Evolutionary conservation across 2,329 filamentous ascomycete genomes (phyloP), one percentile per base, ranked within the genome.

Genomic region (Calonectria hawksworthii): DNA sequence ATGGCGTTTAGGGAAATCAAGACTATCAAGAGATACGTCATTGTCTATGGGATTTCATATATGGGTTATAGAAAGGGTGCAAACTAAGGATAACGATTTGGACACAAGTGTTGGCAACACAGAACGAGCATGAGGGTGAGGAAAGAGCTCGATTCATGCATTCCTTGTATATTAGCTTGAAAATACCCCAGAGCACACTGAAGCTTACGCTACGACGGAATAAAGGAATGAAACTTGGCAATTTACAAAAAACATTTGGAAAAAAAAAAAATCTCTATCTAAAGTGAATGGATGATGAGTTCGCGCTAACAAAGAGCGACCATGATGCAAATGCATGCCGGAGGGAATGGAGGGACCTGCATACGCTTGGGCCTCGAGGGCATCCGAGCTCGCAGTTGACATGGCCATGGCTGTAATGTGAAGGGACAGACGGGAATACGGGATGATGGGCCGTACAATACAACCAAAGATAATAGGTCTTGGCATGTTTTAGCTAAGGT

Each of bases 161-260:
- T 75, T 70, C 70, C 41, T 75, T 80, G 78, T 80, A 80, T 34
- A 74, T 74, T 74, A 72, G 59, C 70, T 70, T 38, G 66, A 63
- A 78, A 78, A 80, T 81, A 80, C 77, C 79, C 76, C 67, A 65
- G 68, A 78, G 74, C 50, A 74, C 72, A 61, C 73, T 64, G 73
- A 73, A 66, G 59, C 28, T 36, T 28, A 47, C 30, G 32, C 47
- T 66, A 65, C 26, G 38, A 69, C 32, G 51, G 56, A 66, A 30
- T 21, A 59, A 65, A 59, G 32, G 34, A 47, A 30, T 50, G 32
- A 51, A 63, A 52, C 54, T 16, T 36, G 26, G 50, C 28, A 59
- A 66, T 47, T 44, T 9, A 67, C 71, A 73, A 73, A 54, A 71
- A 38, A 18, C 72, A 16, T 38, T 61, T n/a, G 10, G 9, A 23